Percentiles rank a stretch among this genome's conserved stretches.
Evolutionary conservation across 2,329 filamentous ascomycete species (phyloP).

Genomic region (Aureobasidium mangrovei): DNA sequence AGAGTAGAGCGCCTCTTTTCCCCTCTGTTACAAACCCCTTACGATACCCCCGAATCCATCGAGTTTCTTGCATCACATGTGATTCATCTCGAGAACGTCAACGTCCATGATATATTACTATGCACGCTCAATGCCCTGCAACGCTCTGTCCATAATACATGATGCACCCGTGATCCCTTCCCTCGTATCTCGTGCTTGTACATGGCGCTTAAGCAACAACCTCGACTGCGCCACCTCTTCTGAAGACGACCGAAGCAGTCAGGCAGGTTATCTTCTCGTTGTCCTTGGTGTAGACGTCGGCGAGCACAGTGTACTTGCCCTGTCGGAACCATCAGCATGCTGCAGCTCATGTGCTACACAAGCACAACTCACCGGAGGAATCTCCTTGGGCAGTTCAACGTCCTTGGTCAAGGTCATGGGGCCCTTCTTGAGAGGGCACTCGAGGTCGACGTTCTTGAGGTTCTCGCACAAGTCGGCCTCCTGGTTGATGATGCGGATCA

Average conservation of each 20-base stretch:
- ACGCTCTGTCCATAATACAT: background rate
- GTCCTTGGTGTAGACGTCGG: constrained; percentile 72
- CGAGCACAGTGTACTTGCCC: constrained; percentile 80
- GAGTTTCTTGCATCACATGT: background rate
- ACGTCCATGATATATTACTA: background rate
- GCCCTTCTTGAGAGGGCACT: constrained; percentile 81
- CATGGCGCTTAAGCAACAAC: constrained; percentile 1
- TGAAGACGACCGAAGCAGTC: constrained; percentile 62
- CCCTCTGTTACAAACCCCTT: background rate
- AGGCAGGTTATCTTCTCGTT: constrained; percentile 80
- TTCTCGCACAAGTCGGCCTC: constrained; percentile 81
- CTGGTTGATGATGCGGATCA: constrained; percentile 80
- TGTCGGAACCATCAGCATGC: constrained; percentile 74
- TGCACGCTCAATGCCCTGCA: background rate
- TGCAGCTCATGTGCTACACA: constrained; percentile 53
- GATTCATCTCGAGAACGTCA: background rate
- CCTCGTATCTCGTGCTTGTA: background rate
- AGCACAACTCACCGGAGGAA: constrained; percentile 69
- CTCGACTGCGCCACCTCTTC: constrained; percentile 26
- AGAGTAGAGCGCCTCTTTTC: constrained; percentile 40
- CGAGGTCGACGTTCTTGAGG: constrained; percentile 74
- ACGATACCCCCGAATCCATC: constrained; percentile 8
- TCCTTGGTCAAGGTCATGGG: constrained; percentile 63
- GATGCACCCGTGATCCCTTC: background rate
- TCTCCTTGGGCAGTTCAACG: constrained; percentile 75